phyloP scores from a whole-genome alignment of 2,329 filamentous ascomycete genomes.

The Dryadomyces quercivorus region DNA sequence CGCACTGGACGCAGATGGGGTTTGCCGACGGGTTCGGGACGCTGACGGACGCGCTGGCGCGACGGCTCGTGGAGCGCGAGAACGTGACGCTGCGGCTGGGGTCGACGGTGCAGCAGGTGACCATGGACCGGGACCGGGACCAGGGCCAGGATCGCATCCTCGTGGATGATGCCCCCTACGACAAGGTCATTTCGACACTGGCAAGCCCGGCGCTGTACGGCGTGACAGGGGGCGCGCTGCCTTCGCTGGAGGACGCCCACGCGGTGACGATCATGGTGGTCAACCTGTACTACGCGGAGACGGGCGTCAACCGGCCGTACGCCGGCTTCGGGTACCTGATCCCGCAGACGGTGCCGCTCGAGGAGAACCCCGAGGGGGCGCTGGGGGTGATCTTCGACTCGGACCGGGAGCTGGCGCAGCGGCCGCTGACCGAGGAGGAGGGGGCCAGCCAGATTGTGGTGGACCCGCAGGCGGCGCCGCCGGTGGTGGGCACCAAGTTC shows the following conservation, averaged over 20 bases:
- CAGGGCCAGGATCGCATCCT: neutral
- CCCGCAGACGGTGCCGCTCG: constrained; percentile 42
- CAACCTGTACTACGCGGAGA: constrained; percentile 69
- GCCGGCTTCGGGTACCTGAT: constrained; percentile 87
- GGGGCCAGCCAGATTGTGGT: neutral
- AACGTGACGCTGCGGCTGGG: constrained; percentile 49
- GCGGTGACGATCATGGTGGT: constrained; percentile 82
- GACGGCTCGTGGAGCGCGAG: constrained; percentile 31
- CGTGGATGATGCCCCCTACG: constrained; percentile 20
- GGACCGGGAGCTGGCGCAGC: constrained; percentile 32
- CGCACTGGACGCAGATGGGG: constrained; percentile 26
- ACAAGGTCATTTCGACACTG: constrained; percentile 56
- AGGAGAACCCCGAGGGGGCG: constrained; percentile 20
- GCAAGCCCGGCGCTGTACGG: constrained; percentile 26
- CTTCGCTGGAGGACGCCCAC: constrained; percentile 39
- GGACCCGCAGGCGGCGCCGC: neutral
- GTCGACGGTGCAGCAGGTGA: constrained; percentile 34
- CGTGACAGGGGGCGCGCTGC: constrained; percentile 28
- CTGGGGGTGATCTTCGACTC: constrained; percentile 91
- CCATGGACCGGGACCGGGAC: neutral
- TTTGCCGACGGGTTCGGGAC: constrained; percentile 51
- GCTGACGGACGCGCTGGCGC: constrained; percentile 41
- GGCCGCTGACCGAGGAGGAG: constrained; percentile 4
- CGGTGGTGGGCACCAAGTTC: constrained; percentile 23
- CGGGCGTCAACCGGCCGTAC: constrained; percentile 46